Conservation (phyloP, 179 eudicot genomes). For the Patellifolia procumbens region DNA sequence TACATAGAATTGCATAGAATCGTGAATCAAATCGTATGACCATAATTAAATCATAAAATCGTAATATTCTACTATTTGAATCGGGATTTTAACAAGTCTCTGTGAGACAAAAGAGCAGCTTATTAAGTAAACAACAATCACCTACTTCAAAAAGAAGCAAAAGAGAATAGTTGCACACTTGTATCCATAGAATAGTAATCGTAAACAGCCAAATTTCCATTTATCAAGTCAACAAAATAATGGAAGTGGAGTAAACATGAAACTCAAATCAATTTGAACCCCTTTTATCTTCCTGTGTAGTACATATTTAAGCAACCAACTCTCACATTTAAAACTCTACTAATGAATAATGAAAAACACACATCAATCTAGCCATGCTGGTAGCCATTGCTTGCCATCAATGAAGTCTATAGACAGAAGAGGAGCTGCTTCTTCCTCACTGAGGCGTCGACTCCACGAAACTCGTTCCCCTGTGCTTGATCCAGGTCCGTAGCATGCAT, state of each 20-base stretch:
- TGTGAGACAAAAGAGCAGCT: too few relatives aligned
- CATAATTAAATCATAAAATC: too few relatives aligned
- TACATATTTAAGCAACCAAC: not conserved
- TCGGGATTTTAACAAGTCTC: too few relatives aligned
- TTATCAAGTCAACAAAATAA: not conserved
- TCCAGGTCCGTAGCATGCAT: conserved; percentile 74
- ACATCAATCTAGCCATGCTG: conserved; percentile 25
- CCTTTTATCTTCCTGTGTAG: not conserved
- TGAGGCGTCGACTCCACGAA: conserved; percentile 54
- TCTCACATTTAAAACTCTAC: not conserved
- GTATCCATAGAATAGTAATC: not conserved
- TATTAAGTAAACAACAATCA: not conserved
- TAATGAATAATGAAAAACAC: not conserved
- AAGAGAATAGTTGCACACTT: not conserved
- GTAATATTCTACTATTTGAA: too few relatives aligned
- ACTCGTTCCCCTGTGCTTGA: conserved; percentile 43
- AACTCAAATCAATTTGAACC: not conserved
- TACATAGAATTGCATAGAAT: too few relatives aligned
- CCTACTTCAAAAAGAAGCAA: not conserved
- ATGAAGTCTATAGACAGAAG: conserved; percentile 57
- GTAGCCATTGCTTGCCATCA: conserved; percentile 74
- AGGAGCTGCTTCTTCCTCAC: conserved; percentile 49
- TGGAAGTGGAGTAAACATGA: not conserved
- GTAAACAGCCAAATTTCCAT: not conserved
- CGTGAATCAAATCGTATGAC: too few relatives aligned